phyloP scores from a whole-genome alignment of 306 rosid species.

The Castanospermum australe region DNA sequence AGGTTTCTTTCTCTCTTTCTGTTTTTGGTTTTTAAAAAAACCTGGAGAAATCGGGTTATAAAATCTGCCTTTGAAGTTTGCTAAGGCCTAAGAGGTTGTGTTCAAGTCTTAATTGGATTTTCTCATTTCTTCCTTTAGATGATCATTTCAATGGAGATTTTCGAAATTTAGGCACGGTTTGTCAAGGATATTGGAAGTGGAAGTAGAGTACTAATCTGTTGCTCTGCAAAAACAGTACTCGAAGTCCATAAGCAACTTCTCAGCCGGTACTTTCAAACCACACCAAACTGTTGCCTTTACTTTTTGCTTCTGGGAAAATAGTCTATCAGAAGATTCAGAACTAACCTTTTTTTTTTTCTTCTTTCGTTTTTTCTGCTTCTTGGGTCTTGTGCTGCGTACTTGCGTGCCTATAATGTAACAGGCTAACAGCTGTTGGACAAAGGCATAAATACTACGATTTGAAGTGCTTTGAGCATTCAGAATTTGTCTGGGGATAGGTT shows the following conservation, averaged over 20 bases:
- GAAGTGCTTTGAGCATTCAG: constrained; percentile 21
- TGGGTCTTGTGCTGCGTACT: constrained; percentile 18
- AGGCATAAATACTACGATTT: background rate
- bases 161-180: constrained; percentile 1
- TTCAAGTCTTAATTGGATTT: background rate
- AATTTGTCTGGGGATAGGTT: background rate
- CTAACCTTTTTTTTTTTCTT: background rate
- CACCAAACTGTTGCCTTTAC: constrained; percentile 15
- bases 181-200: background rate
- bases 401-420: constrained; percentile 3
- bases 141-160: constrained; percentile 9
- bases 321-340: background rate
- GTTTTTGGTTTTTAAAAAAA: too few relatives aligned
- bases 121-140: background rate
- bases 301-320: background rate
- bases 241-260: background rate
- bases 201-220: background rate
- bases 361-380: background rate
- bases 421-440: constrained; percentile 25
- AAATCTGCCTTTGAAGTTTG: constrained; percentile 16
- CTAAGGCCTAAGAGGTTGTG: background rate
- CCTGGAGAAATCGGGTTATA: background rate
- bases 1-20: constrained; percentile 8
- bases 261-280: background rate
- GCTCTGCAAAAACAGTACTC: background rate